Evolutionary conservation across 73 alveolate genomes (phyloP).

Genomic region (Paramecium octaurelia): DNA sequence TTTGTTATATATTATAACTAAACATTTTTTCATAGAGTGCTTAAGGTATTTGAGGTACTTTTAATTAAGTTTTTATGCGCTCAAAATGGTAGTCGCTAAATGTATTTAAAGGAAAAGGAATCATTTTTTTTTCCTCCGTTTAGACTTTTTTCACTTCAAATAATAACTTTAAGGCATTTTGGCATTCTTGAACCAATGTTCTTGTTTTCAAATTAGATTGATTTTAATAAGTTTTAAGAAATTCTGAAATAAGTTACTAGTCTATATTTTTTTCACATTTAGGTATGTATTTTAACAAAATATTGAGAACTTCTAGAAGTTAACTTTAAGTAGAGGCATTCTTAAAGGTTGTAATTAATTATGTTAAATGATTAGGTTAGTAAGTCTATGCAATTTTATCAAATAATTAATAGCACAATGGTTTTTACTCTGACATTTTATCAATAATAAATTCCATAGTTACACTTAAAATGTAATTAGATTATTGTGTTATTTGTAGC

Average conservation of each 20-base stretch:
- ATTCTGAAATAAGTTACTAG: neutral
- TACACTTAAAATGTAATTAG: neutral
- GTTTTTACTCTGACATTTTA: neutral
- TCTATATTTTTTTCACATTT: neutral
- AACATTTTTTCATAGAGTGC: neutral
- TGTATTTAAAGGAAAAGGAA: neutral
- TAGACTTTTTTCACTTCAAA: neutral
- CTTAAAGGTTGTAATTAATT: neutral
- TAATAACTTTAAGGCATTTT: neutral
- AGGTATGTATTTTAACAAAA: neutral
- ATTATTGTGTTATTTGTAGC: neutral
- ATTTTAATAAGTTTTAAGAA: neutral
- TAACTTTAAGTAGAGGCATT: neutral
- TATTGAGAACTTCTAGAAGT: neutral
- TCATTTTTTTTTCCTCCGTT: neutral
- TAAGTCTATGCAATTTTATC: neutral
- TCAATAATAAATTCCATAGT: neutral
- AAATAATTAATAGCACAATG: neutral
- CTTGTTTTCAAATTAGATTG: neutral
- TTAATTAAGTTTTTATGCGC: neutral
- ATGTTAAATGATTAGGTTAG: neutral
- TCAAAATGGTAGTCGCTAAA: neutral
- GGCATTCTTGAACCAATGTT: neutral
- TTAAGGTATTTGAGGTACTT: neutral
- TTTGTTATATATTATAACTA: neutral